Evolutionary conservation across 352 stramenopile genomes (phyloP).

Genomic region (Phytophthora podocarpi): DNA sequence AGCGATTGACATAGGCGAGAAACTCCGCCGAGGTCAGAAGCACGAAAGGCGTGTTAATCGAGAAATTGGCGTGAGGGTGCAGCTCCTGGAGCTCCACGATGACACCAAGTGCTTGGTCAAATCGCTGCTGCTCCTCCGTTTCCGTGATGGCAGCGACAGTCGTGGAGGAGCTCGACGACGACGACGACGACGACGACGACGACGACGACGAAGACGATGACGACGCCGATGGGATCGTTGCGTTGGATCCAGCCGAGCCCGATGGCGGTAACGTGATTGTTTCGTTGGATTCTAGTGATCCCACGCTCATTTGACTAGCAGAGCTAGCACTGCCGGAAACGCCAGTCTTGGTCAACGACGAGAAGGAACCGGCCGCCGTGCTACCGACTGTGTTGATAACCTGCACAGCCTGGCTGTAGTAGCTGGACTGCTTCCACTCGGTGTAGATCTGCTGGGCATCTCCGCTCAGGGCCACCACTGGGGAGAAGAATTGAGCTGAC

Average conservation of each 20-base stretch:
- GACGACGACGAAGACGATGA: too few species aligned
- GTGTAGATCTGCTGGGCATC: conserved; percentile 30
- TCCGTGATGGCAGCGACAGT: conserved; percentile 20
- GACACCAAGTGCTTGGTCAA: conserved; percentile 41
- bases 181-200: conserved; percentile 17
- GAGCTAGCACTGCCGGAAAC: conserved; percentile 20
- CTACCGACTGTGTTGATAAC: conserved; percentile 32
- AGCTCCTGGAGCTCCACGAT: conserved; percentile 51
- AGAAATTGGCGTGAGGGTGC: conserved; percentile 62
- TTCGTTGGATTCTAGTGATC: conserved; percentile 29
- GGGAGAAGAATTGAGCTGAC: conserved; percentile 18
- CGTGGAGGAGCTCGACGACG: conserved; percentile 4
- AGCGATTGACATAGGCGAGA: conserved; percentile 54
- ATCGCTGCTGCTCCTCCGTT: conserved; percentile 56
- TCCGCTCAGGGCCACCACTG: background rate
- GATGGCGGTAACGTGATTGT: conserved; percentile 20
- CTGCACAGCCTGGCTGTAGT: conserved; percentile 41
- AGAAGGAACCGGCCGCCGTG: conserved; percentile 18
- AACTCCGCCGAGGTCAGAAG: conserved; percentile 69
- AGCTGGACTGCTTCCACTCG: conserved; percentile 44
- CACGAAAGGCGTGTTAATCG: conserved; percentile 60
- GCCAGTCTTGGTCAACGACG: conserved; percentile 19
- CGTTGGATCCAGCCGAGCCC: conserved; percentile 11
- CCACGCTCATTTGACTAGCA: background rate
- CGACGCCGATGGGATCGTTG: conserved; percentile 5